Evolutionary conservation across 1,284 basidiomycete genomes (phyloP).

Genomic region (Anthracocystis setariae): DNA sequence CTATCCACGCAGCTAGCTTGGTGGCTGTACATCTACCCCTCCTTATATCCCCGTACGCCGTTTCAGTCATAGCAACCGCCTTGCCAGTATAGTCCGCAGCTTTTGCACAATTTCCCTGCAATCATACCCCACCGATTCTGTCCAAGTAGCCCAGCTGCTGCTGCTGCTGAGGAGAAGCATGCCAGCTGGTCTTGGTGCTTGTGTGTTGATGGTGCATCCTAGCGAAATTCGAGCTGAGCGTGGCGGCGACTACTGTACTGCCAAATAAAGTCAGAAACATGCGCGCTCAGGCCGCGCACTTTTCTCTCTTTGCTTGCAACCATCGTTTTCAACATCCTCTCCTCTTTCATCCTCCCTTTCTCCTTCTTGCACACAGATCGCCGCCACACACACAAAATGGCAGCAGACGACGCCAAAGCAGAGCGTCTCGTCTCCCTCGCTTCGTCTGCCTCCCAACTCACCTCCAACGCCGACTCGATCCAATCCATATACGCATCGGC

Average conservation of each 20-base stretch:
- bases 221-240: too few relatives aligned
- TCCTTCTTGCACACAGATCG: not conserved
- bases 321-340: conserved; percentile 11
- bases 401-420: conserved; percentile 37
- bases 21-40: not conserved
- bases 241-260: too few relatives aligned
- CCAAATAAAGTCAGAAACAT: too few relatives aligned
- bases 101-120: not conserved
- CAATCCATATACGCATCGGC: conserved; percentile 27
- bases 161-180: too few relatives aligned
- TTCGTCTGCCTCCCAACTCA: conserved; percentile 1
- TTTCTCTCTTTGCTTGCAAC: conserved; percentile 13
- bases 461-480: conserved; percentile 6
- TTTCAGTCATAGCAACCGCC: not conserved
- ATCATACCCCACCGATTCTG: not conserved
- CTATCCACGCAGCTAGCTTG: too few relatives aligned
- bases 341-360: not conserved
- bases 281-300: conserved; percentile 23
- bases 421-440: conserved; percentile 30
- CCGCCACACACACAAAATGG: not conserved
- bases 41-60: not conserved
- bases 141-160: too few relatives aligned
- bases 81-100: not conserved
- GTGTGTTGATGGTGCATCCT: too few relatives aligned
- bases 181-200: too few relatives aligned